Base-by-base conservation (phyloP, 768 basidiomycete genomes). In the Kwoniella europaea region DNA sequence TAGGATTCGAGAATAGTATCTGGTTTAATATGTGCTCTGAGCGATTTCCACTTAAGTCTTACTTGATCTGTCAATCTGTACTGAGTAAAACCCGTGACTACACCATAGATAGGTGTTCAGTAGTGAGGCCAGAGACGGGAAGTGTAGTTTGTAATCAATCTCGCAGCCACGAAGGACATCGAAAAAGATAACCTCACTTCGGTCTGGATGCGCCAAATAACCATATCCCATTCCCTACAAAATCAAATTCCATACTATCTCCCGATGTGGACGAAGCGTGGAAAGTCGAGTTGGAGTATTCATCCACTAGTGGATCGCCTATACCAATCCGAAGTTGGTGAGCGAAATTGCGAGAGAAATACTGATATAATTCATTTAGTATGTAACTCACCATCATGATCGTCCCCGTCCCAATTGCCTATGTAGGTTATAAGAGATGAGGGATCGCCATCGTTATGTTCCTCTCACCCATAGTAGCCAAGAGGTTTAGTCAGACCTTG, bases 391-490 rank as follows among this genome's bases (percentile, higher is more conserved):
- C 46, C 62, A 24, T 20, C 16, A 5, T 63, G 62, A 15, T 16
- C 62, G 10, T 24, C 46, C 10, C 62, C 62, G 35, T 63, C 62
- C 62, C 62, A 63, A 6, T 27, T 46, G n/a, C 62, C 62, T 12
- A 27, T 18, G 43, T 63, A n/a, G n/a, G 13, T 43, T 7, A 52
- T 46, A 42, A n/a, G 43, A 1, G 41, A n/a, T 3, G 46, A 63
- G 12, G 43, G 62, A 22, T 63, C 62, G n/a, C 62, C 7, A 52
- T 24, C 43, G 62, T 63, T 22, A 63, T 46, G 15, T 63, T 63
- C n/a, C 2, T 35, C 10, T 27, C 57, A 16, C 13, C 18, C 27
- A 24, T 59, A 27, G 27, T 3, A 27, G 27, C 27, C 27, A 27
- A 27, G 1, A 27, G 27, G 1, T 1, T 27, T 1, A 27, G 27